A percentile compares a stretch with the other conserved stretches of the same genome.
Evolutionary conservation across 148 eudicot genomes (phyloP).

Genomic region (Vaccinium myrtillus): DNA sequence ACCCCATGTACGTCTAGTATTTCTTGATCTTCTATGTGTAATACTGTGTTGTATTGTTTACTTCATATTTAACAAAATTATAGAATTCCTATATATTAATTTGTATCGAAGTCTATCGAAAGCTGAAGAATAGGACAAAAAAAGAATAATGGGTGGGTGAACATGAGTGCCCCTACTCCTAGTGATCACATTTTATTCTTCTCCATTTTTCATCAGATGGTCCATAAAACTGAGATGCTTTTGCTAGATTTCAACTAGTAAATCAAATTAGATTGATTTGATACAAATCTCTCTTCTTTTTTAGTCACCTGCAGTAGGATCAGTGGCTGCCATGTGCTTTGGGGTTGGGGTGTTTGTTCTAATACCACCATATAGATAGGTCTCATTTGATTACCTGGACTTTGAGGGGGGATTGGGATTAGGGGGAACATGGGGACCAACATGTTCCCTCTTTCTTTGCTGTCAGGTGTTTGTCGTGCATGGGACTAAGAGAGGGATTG

Average conservation of each 20-base stretch:
- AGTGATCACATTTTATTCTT: not conserved
- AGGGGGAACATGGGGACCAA: not conserved
- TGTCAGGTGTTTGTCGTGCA: not conserved
- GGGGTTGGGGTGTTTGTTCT: not conserved
- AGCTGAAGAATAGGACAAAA: not conserved
- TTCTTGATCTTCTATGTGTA: constrained; percentile 17
- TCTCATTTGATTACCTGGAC: not conserved
- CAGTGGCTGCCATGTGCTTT: not conserved
- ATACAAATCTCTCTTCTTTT: not conserved
- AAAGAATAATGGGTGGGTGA: not conserved
- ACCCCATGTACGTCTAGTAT: constrained; percentile 63
- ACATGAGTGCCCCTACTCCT: not conserved
- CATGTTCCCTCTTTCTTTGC: not conserved
- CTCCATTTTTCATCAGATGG: not conserved
- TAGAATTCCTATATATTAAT: not conserved
- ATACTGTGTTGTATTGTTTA: not conserved
- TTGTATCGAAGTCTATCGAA: not conserved
- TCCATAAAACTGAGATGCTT: not conserved
- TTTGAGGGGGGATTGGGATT: not conserved
- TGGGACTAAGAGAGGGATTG: not conserved
- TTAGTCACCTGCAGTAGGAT: not conserved
- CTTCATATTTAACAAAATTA: not conserved
- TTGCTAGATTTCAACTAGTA: not conserved
- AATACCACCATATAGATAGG: not conserved
- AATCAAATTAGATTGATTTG: not conserved